Evolutionary conservation across 257 asterid genomes (phyloP).

Genomic region (Ligustrum vulgare): DNA sequence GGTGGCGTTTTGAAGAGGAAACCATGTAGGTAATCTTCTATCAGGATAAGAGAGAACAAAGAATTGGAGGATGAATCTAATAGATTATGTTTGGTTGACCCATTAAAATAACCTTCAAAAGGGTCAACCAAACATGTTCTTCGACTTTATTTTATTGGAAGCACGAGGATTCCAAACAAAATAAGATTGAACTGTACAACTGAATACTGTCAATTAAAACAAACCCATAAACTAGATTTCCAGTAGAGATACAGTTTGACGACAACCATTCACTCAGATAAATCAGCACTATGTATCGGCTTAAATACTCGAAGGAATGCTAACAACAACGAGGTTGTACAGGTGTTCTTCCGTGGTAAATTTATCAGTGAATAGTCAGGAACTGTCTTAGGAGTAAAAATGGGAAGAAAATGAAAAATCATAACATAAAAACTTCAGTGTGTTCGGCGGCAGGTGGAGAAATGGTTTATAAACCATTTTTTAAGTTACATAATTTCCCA

Average conservation of each 20-base stretch:
- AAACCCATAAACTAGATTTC: too few species aligned
- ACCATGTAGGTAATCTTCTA: neutral
- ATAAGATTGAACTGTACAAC: neutral
- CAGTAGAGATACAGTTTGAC: neutral
- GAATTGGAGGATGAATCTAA: neutral
- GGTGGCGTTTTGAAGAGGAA: neutral
- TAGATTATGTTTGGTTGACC: neutral
- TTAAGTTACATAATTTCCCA: too few species aligned
- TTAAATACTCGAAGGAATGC: neutral
- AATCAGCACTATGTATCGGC: neutral
- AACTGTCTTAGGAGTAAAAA: neutral
- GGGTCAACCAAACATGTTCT: neutral
- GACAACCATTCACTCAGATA: constrained; percentile 11
- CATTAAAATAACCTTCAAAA: too few species aligned
- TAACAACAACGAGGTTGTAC: neutral
- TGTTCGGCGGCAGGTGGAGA: too few species aligned
- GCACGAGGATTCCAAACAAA: neutral
- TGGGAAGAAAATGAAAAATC: neutral
- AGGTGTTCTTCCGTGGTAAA: neutral
- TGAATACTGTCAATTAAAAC: too few species aligned
- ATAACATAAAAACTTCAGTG: neutral
- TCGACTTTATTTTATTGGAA: neutral
- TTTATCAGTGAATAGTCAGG: neutral
- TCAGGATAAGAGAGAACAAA: neutral
- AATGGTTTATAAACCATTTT: too few species aligned